Evolutionary conservation across 208 protist species (phyloP), one percentile per base, ranked within the genome.

Genomic region (Trypanosomatidae sp.): DNA sequence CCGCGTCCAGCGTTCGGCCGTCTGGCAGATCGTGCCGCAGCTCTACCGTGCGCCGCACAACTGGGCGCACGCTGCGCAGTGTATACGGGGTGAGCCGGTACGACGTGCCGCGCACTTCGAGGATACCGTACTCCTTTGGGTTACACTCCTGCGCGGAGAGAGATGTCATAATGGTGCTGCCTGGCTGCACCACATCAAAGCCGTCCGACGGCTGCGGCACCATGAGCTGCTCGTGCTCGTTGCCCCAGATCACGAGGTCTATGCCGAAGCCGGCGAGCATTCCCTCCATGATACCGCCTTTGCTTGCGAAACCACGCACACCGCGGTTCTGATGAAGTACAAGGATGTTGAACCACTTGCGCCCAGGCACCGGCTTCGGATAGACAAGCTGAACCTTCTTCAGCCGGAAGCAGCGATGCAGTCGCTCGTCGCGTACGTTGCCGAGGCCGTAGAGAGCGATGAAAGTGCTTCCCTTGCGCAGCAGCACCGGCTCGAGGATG

Each of bases 161-260:
- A 0, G 97, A 95, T 7, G 98, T 99, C 25, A 97, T 91, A 12
- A 99, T 94, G 22, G 93, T 98, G 50, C 97, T 99, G 39, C 99
- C 99, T 0, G 99, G 99, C 87, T 99, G 99, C 19, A 96, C 83
- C 4, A 99, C 90, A 36, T 97, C 94, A 80, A 98, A 99, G 30
- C 89, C 86, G 46, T 87, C 74, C 41, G 81, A 77, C 7, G 88
- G 84, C 58, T 89, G 75, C 55, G 98, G 97, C 36, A 91, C 84
- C 83, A 99, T 98, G 41, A 91, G 81, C 68, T 98, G 99, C 80
- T 99, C 98, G 76, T 99, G 99, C 85, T 99, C 99, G 80, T 99
- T 99, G 17, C 98, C 99, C 99, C 99, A 99, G 64, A 99, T 85
- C 12, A 99, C 98, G 25, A 99, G 87, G 67, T 99, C 94, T 17